phyloP scores from a whole-genome alignment of 441 rosid species.

The Pelargonium citronellum region DNA sequence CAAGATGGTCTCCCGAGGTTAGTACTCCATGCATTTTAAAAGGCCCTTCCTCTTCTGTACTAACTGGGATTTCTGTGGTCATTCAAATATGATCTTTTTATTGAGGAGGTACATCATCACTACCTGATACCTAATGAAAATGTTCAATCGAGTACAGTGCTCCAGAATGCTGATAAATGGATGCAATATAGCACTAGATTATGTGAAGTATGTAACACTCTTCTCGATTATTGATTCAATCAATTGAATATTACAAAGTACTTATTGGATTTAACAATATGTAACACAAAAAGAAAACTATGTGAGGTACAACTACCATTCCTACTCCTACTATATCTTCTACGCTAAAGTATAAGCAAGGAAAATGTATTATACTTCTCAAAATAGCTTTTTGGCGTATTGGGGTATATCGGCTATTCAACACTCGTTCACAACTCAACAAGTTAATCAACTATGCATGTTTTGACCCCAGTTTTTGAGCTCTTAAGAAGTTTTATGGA shows the following conservation, averaged over 20 bases:
- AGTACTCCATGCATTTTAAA: conserved; percentile 17
- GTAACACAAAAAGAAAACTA: too few relatives aligned
- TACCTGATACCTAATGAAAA: not conserved
- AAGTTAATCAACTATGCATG: not conserved
- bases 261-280: too few relatives aligned
- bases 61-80: not conserved
- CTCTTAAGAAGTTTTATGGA: not conserved
- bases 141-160: not conserved
- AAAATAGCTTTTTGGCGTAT: not conserved
- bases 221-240: too few relatives aligned
- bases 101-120: too few relatives aligned
- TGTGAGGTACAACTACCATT: too few relatives aligned
- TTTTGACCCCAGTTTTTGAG: not conserved
- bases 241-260: too few relatives aligned
- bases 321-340: too few relatives aligned
- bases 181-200: not conserved
- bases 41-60: not conserved
- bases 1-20: conserved; percentile 95
- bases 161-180: not conserved
- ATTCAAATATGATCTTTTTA: not conserved
- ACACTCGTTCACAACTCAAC: not conserved
- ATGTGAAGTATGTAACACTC: too few relatives aligned
- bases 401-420: not conserved
- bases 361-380: not conserved
- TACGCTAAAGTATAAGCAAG: not conserved